phyloP scores from a whole-genome alignment of 2,329 filamentous ascomycete species.

The Colletotrichum truncatum region DNA sequence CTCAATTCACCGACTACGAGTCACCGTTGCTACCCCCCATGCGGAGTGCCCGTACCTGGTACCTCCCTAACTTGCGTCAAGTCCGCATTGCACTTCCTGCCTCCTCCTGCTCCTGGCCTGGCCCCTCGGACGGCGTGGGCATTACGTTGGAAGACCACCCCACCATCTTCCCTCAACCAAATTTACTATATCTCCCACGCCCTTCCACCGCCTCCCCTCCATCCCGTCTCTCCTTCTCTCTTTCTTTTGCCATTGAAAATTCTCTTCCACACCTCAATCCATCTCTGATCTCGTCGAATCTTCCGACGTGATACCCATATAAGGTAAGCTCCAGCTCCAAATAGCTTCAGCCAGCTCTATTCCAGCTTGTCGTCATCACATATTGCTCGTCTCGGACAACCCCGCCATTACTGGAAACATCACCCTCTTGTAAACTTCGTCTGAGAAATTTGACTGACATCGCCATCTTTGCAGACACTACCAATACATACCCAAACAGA shows the following conservation, averaged over 20 bases:
- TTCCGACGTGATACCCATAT: constrained; percentile 9
- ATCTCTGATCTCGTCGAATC: constrained; percentile 16
- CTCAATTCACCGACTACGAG: constrained; percentile 2
- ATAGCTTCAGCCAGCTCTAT: constrained; percentile 11
- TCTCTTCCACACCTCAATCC: constrained; percentile 1
- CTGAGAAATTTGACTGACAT: constrained; percentile 9
- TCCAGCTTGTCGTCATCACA: constrained; percentile 7
- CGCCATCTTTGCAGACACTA: constrained; percentile 1
- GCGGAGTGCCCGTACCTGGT: constrained; percentile 22
- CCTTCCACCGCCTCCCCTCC: constrained; percentile 17
- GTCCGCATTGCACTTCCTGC: neutral
- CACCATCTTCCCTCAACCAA: constrained; percentile 38
- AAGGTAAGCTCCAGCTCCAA: constrained; percentile 4
- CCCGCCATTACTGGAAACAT: constrained; percentile 6
- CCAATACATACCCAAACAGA: constrained; percentile 34
- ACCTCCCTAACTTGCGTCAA: constrained; percentile 24
- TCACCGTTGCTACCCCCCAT: constrained; percentile 10
- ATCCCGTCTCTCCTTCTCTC: neutral
- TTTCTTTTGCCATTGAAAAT: constrained; percentile 22
- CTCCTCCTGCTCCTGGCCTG: neutral
- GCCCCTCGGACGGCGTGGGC: neutral
- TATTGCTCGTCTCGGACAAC: neutral
- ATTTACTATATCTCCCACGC: constrained; percentile 29
- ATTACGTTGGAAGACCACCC: constrained; percentile 33
- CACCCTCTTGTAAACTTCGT: neutral